Percentiles rank a stretch among this genome's conserved stretches.
Evolutionary conservation across 2,329 filamentous ascomycete genomes (phyloP).

Genomic region (Penicillium sp.): DNA sequence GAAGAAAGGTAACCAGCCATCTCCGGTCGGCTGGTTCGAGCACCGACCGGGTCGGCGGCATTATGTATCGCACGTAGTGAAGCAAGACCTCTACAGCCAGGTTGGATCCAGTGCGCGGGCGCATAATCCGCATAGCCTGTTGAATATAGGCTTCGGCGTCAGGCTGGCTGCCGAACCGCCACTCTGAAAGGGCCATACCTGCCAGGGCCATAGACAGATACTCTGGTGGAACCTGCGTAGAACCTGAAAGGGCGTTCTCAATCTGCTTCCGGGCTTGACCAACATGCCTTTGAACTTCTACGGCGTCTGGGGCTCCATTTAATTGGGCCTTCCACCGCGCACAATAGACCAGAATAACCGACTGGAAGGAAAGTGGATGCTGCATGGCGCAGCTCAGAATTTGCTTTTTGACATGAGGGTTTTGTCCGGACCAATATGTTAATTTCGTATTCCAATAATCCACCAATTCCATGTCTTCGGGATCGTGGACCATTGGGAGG

Average conservation of each 20-base stretch:
- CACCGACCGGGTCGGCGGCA: constrained; percentile 18
- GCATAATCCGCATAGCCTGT: constrained; percentile 31
- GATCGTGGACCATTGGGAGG: constrained; percentile 23
- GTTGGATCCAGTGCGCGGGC: constrained; percentile 25
- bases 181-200: constrained; percentile 37
- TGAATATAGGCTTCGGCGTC: constrained; percentile 27
- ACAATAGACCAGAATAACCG: constrained; percentile 35
- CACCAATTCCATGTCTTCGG: constrained; percentile 30
- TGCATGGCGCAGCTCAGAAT: constrained; percentile 34
- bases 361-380: constrained; percentile 35
- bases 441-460: constrained; percentile 37
- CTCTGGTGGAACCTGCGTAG: constrained; percentile 24
- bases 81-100: constrained; percentile 27
- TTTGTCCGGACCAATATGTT: constrained; percentile 42
- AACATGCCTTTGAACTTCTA: constrained; percentile 29
- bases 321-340: constrained; percentile 35
- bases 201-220: constrained; percentile 31
- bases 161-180: constrained; percentile 34
- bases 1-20: constrained; percentile 35
- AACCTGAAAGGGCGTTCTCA: constrained; percentile 22
- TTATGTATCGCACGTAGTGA: constrained; percentile 34
- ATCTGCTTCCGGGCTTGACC: constrained; percentile 26
- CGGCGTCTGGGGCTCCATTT: constrained; percentile 19
- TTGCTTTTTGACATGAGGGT: constrained; percentile 33
- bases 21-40: constrained; percentile 19